A percentile compares a stretch with the other conserved stretches of the same genome.
phyloP scores from a whole-genome alignment of 192 early-diverging fungal species.

The Globomyces pollinis-pini region DNA sequence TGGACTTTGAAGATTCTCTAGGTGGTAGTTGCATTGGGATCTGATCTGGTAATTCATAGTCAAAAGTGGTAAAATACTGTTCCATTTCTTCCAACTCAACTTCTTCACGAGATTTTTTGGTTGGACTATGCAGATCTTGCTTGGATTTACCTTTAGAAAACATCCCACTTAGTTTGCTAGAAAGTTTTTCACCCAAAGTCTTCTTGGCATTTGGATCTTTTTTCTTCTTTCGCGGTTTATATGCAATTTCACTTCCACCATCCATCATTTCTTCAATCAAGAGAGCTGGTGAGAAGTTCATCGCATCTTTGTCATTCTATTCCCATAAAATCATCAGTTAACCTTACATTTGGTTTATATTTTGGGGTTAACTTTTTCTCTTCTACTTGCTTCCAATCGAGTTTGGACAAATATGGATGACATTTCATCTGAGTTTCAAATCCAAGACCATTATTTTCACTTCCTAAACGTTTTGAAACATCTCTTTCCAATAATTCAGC shows the following conservation, averaged over 20 bases:
- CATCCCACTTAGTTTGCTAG: not conserved
- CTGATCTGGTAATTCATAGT: not conserved
- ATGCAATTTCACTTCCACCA: not conserved
- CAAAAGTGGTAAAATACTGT: not conserved
- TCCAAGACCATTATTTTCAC: slow-evolving; percentile 46
- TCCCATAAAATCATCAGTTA: no score
- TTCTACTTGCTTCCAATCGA: slow-evolving; percentile 46
- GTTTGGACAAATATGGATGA: slow-evolving; percentile 41
- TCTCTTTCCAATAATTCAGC: slow-evolving; percentile 61
- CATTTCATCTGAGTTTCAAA: slow-evolving; percentile 39
- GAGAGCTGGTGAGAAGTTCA: not conserved
- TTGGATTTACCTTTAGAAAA: not conserved
- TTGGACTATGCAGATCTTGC: not conserved
- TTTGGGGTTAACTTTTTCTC: slow-evolving; percentile 29
- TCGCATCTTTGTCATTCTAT: slow-evolving; percentile 5
- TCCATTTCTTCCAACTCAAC: slow-evolving; percentile 3
- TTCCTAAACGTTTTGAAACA: slow-evolving; percentile 61
- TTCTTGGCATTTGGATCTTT: slow-evolving; percentile 4
- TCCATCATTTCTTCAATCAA: slow-evolving; percentile 4
- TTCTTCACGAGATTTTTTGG: not conserved
- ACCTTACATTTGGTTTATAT: slow-evolving; percentile 44
- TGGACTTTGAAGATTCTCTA: not conserved
- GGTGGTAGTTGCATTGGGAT: not conserved
- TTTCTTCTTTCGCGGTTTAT: slow-evolving; percentile 5
- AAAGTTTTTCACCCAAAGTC: not conserved